A percentile compares a stretch with the other conserved stretches of the same genome.
Conservation (phyloP, 352 stramenopile genomes). For the Pythium insidiosum region DNA sequence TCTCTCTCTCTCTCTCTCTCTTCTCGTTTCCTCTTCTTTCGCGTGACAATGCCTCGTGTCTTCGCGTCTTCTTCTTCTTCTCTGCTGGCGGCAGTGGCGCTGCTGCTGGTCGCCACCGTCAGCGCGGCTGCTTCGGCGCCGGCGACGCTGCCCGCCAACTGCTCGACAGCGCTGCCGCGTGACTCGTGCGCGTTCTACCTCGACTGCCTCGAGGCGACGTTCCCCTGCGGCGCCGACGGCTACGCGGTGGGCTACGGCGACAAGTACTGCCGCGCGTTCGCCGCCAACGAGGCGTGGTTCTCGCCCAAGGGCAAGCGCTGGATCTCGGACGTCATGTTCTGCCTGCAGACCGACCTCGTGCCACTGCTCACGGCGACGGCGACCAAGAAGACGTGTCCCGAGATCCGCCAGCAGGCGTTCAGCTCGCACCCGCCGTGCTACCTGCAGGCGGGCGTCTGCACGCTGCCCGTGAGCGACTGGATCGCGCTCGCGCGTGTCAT, state of each 20-base stretch:
- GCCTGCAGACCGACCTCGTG: conserved; percentile 19
- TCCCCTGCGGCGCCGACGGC: conserved; percentile 13
- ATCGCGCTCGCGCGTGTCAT: conserved; percentile 18
- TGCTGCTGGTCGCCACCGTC: conserved; percentile 3
- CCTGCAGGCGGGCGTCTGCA: conserved; percentile 17
- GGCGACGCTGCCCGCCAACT: conserved; percentile 11
- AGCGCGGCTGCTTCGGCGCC: conserved; percentile 1
- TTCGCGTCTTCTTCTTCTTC: no score
- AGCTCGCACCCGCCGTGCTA: conserved; percentile 26
- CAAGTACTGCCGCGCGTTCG: conserved; percentile 21
- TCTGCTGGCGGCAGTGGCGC: conserved; percentile 4
- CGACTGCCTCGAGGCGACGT: conserved; percentile 16
- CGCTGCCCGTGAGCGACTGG: conserved; percentile 16
- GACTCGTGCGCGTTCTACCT: conserved; percentile 24
- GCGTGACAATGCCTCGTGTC: no score
- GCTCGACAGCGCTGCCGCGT: conserved; percentile 11
- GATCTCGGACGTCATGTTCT: conserved; percentile 24
- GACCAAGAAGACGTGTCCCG: conserved; percentile 2
- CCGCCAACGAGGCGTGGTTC: conserved; percentile 13
- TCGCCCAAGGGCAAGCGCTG: conserved; percentile 15
- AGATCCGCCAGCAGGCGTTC: conserved; percentile 20
- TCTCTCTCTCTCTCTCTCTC: no score
- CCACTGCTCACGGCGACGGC: conserved; percentile 6
- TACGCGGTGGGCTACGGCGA: conserved; percentile 21
- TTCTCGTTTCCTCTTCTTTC: no score